These are phyloP conservation scores for Parascedosporium putredinis DNA, from an alignment of 2,329 filamentous ascomycete genomes.

Conservation along the genomic window DNA sequence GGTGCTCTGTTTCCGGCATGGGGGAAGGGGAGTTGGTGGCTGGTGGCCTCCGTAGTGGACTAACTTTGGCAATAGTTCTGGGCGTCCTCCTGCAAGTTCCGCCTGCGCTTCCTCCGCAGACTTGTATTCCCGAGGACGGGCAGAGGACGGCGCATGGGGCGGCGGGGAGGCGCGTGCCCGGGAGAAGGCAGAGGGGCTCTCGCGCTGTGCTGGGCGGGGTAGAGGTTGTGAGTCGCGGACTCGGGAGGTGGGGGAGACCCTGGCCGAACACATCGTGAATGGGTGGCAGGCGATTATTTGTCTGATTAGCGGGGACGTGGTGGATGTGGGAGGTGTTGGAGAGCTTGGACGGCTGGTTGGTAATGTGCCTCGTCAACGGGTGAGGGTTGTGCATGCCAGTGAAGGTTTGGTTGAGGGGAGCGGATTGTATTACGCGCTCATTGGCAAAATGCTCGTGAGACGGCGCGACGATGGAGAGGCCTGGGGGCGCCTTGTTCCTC, in stretches of 20 bases:
- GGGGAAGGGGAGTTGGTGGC: conserved; percentile 81
- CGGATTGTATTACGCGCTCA: conserved; percentile 93
- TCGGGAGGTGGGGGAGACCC: conserved; percentile 35
- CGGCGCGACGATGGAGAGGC: conserved; percentile 88
- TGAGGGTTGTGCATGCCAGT: conserved; percentile 77
- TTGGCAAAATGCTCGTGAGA: conserved; percentile 85
- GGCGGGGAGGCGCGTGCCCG: conserved; percentile 45
- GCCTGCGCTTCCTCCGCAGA: conserved; percentile 94
- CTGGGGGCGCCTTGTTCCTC: conserved; percentile 73
- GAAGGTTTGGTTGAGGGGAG: conserved; percentile 88
- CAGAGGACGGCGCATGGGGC: conserved; percentile 42
- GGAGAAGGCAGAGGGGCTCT: conserved; percentile 66
- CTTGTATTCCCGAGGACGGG: conserved; percentile 74
- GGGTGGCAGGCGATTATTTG: conserved; percentile 81
- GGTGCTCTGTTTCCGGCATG: conserved; percentile 38
- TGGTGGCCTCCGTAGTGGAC: conserved; percentile 94
- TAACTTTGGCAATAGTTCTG: conserved; percentile 83
- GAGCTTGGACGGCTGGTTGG: conserved; percentile 73
- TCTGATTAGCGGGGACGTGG: conserved; percentile 79
- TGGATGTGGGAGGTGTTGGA: conserved; percentile 83
- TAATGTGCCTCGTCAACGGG: conserved; percentile 64
- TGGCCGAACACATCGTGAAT: conserved; percentile 93
- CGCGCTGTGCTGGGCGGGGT: conserved; percentile 52
- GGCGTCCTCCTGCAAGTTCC: conserved; percentile 79
- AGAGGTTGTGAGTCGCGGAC: conserved; percentile 27